Evolutionary conservation across 208 protist species (phyloP).

Genomic region (Leishmania braziliensis): DNA sequence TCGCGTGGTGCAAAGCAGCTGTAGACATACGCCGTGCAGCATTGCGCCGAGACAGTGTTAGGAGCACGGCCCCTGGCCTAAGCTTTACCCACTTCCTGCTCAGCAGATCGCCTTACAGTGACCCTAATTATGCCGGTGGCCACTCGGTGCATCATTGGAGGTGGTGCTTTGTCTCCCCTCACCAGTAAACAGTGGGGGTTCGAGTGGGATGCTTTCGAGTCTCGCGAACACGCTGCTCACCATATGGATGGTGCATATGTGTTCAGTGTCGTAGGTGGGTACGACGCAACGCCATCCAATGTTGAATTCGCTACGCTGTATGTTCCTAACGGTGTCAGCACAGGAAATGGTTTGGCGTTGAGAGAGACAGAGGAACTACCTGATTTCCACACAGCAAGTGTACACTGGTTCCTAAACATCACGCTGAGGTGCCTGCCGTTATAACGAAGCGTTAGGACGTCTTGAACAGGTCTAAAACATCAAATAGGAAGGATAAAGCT

Average conservation of each 20-base stretch:
- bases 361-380: too few species aligned
- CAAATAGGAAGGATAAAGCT: neutral
- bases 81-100: neutral
- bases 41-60: too few species aligned
- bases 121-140: neutral
- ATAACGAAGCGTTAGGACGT: too few species aligned
- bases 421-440: too few species aligned
- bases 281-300: neutral
- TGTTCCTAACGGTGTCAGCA: fast-evolving
- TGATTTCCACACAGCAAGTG: too few species aligned
- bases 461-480: neutral
- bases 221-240: neutral
- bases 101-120: too few species aligned
- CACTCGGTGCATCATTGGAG: too few species aligned
- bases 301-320: neutral
- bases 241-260: neutral
- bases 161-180: neutral
- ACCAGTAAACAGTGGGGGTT: neutral
- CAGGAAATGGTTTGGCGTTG: neutral
- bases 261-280: neutral
- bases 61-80: neutral
- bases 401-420: too few species aligned
- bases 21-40: too few species aligned
- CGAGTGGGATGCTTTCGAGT: neutral
- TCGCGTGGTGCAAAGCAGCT: too few species aligned